Conservation (phyloP, 495 filamentous ascomycete genomes). For the Talaromyces adpressus region DNA sequence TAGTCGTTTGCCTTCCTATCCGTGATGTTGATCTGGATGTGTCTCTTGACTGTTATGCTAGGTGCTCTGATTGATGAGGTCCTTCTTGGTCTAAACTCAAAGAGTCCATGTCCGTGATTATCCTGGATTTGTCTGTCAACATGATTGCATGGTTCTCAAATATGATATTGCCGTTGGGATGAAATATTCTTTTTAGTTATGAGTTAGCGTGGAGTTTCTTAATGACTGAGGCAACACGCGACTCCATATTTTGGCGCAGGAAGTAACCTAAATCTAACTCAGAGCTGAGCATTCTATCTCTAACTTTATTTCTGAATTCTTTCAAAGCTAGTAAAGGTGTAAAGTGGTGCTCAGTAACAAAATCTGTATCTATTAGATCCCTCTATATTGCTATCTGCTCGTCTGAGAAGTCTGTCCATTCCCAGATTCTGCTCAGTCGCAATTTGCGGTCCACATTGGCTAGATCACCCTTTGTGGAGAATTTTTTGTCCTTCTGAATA, state of each 20-base stretch:
- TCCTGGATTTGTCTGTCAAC: not conserved
- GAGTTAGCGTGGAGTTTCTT: slow-evolving; percentile 6
- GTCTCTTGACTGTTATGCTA: slow-evolving; percentile 3
- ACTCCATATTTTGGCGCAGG: slow-evolving; percentile 5
- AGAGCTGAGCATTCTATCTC: too few species aligned
- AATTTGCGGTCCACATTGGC: slow-evolving; percentile 12
- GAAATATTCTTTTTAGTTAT: slow-evolving; percentile 6
- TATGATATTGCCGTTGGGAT: not conserved
- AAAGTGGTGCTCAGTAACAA: slow-evolving; percentile 9
- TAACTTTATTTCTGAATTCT: too few species aligned
- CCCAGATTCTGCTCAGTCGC: slow-evolving; percentile 10
- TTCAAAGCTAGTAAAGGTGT: too few species aligned
- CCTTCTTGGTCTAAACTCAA: not conserved
- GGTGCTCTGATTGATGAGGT: slow-evolving; percentile 4
- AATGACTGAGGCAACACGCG: slow-evolving; percentile 9
- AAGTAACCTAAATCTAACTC: too few species aligned
- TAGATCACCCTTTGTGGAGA: slow-evolving; percentile 12
- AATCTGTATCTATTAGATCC: slow-evolving; percentile 10
- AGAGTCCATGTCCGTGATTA: not conserved
- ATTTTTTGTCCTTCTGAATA: slow-evolving; percentile 11
- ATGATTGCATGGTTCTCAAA: not conserved
- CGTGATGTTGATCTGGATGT: not conserved
- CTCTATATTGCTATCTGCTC: slow-evolving; percentile 11
- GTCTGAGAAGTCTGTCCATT: slow-evolving; percentile 8
- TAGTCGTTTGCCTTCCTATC: not conserved